A percentile compares a stretch with the other conserved stretches of the same genome.
Conservation (phyloP, 129 eudicot genomes). For the Flaveria trinervia region DNA sequence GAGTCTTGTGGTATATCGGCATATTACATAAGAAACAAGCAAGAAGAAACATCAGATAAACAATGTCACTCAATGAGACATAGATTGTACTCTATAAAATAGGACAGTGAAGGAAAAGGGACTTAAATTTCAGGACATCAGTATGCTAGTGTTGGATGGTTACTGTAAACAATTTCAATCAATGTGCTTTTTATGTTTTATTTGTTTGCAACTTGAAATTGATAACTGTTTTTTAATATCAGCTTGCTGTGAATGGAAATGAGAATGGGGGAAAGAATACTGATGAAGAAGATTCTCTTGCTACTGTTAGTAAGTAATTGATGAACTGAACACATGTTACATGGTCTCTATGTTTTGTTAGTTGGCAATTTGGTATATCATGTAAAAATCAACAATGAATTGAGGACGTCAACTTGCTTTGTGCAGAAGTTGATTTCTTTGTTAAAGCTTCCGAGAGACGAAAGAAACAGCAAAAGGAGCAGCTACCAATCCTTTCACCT, state of each 20-base stretch:
- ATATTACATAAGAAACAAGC: neutral
- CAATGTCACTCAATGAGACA: too few species aligned
- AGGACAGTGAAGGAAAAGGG: neutral
- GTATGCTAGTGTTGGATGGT: slow-evolving; percentile 3
- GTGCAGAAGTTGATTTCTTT: slow-evolving; percentile 56
- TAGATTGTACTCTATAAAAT: neutral
- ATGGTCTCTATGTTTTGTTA: slow-evolving; percentile 14
- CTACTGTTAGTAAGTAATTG: slow-evolving; percentile 56
- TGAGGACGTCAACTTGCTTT: slow-evolving; percentile 11
- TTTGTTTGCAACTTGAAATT: slow-evolving; percentile 5
- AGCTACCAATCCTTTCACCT: slow-evolving; percentile 36
- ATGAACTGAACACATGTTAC: slow-evolving; percentile 16
- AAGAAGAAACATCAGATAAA: too few species aligned
- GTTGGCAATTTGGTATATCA: slow-evolving; percentile 15
- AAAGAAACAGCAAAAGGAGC: slow-evolving; percentile 50
- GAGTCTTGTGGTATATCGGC: slow-evolving; percentile 1
- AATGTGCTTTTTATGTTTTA: neutral
- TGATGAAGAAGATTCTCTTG: slow-evolving; percentile 47
- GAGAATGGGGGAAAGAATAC: slow-evolving; percentile 43
- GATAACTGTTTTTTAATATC: slow-evolving; percentile 5
- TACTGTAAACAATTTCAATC: neutral
- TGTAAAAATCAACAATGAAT: slow-evolving; percentile 8
- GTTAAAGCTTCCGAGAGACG: slow-evolving; percentile 52
- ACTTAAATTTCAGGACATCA: neutral
- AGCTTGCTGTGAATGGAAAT: slow-evolving; percentile 57